Evolutionary conservation across 1,139 yeast species (phyloP), one percentile per base, ranked within the genome.

Genomic region (Entelexis sorbosivorans): DNA sequence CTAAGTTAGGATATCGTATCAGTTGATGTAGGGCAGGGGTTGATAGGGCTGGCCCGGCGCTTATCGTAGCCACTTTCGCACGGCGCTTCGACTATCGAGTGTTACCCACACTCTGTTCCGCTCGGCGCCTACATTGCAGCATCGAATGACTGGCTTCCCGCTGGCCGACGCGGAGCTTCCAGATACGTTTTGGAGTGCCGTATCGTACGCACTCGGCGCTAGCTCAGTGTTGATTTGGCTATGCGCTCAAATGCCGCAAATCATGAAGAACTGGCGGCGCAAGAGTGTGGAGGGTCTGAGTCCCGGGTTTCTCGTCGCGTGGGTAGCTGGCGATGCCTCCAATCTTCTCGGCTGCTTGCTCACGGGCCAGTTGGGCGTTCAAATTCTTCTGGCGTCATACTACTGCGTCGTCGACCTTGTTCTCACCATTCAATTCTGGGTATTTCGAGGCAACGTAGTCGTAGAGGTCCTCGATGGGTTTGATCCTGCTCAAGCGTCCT

Each of bases 261-360:
- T 87, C 19, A 67, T 79, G 54, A 78, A 81, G 61, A 89, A 89
- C 61, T 85, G 83, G 65, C 71, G 71, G 33, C 78, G 75, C 63
- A 81, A 85, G 62, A 82, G 94, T 0, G 95, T 93, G 1, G 94
- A 82, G 38, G 97, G 96, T 1, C 73, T 91, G 31, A 83, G 95
- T 8, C 77, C 83, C n/a, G 73, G 75, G 10, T 87, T 89, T 60
- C 72, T 91, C 6, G 57, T 76, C 19, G 77, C 83, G 52, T 88
- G 96, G 96, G 75, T 86, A 56, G 63, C 78, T 56, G 98, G 97
- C 5, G 98, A 91, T 64, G 72, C 83, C 26, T 72, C 91, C 13
- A 85, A 91, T 55, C 74, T 89, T 52, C 64, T 81, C 9, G 94
- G 96, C 42, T 88, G 96, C 60, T 60, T 87, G 16, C 64, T 88